Conservation (phyloP, 805 yeast genomes). For the Schwanniomyces pseudopolymorphus region DNA sequence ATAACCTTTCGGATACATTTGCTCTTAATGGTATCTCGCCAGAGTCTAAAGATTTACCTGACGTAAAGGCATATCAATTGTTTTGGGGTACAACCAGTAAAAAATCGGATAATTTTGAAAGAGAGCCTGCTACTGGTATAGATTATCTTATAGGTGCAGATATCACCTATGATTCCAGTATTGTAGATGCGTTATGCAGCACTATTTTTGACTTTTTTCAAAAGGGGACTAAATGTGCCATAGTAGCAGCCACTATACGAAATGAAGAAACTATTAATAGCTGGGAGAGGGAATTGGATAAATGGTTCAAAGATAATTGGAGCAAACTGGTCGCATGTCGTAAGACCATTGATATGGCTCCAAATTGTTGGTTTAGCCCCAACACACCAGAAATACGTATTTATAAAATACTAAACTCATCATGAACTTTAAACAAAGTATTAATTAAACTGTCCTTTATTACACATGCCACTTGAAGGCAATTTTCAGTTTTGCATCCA, state of each 20-base stretch:
- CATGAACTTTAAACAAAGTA: no score
- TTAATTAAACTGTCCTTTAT: no score
- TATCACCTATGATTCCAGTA: constrained; percentile 74
- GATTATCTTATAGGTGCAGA: constrained; percentile 79
- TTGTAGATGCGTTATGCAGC: constrained; percentile 54
- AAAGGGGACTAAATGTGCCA: constrained; percentile 25
- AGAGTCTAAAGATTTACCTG: background rate
- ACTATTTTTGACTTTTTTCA: constrained; percentile 44
- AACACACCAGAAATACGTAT: constrained; percentile 28
- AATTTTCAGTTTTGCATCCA: no score
- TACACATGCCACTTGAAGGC: no score
- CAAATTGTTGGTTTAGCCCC: constrained; percentile 19
- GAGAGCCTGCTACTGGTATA: constrained; percentile 24
- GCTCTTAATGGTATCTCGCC: constrained; percentile 36
- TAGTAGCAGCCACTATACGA: constrained; percentile 76
- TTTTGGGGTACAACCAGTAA: constrained; percentile 55
- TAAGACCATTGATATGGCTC: constrained; percentile 9
- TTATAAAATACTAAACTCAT: constrained; percentile 10
- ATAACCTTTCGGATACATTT: constrained; percentile 45
- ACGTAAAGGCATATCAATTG: constrained; percentile 30
- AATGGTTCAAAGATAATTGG: constrained; percentile 21
- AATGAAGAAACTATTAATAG: constrained; percentile 39
- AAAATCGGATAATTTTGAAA: constrained; percentile 32
- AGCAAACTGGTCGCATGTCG: constrained; percentile 10
- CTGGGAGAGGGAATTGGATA: constrained; percentile 29